Conservation (phyloP, 139 green algal genomes). For the Volvox africanus region DNA sequence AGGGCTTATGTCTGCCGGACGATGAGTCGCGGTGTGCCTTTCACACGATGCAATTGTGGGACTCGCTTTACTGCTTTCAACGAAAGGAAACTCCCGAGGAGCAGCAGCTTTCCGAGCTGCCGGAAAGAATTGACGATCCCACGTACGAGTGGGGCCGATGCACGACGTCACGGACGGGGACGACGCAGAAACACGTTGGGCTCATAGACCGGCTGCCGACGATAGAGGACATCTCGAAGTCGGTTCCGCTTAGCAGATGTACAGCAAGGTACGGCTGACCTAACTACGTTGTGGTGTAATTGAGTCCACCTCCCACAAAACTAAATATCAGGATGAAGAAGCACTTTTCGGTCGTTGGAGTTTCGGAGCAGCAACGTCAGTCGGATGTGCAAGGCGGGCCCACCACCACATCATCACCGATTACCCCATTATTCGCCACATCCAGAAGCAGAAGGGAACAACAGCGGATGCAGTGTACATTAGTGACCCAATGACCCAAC, state of each 20-base stretch:
- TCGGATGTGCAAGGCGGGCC: no score
- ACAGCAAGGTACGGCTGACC: not conserved
- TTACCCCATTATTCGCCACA: no score
- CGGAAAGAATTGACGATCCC: not conserved
- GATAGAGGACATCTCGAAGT: not conserved
- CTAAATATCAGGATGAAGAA: no score
- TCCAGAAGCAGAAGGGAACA: no score
- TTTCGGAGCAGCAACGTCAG: no score
- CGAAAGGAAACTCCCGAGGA: not conserved
- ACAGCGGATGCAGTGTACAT: no score
- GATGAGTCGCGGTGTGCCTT: not conserved
- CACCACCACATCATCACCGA: not conserved
- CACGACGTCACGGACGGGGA: not conserved
- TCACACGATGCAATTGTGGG: constrained; percentile 22
- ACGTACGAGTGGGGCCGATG: not conserved
- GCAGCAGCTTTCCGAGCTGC: constrained; percentile 35
- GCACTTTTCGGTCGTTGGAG: not conserved
- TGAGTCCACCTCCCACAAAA: no score
- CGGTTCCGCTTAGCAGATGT: constrained; percentile 11
- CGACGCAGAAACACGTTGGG: not conserved
- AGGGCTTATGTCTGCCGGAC: not conserved
- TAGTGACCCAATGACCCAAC: no score
- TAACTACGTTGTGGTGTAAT: not conserved
- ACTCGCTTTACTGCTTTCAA: constrained; percentile 21
- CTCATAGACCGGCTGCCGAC: not conserved